These are phyloP conservation scores for Carex littledalei DNA, from an alignment of 176 grass and related monocot genomes.

Conservation along the genomic window DNA sequence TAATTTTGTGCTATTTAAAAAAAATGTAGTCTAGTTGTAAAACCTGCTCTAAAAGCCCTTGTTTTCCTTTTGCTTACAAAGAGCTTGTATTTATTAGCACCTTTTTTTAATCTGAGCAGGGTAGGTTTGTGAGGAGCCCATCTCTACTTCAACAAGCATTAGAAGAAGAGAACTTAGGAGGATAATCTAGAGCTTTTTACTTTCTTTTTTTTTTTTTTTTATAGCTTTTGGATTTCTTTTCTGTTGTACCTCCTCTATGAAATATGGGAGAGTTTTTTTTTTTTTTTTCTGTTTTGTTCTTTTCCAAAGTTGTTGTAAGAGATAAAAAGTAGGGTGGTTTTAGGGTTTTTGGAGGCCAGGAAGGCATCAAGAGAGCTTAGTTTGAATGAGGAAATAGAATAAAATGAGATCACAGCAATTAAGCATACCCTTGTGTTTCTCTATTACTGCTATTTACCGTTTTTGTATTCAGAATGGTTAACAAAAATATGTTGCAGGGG, in stretches of 20 bases:
- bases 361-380: slow-evolving; percentile 24
- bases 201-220: background rate
- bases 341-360: slow-evolving; percentile 20
- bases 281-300: background rate
- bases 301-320: slow-evolving; percentile 13
- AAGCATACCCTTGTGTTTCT: background rate
- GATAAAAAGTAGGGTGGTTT: slow-evolving; percentile 5
- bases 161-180: slow-evolving; percentile 73
- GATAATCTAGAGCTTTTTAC: slow-evolving; percentile 31
- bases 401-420: slow-evolving; percentile 23
- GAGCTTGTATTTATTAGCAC: slow-evolving; percentile 16
- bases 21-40: background rate
- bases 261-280: slow-evolving; percentile 12
- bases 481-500: background rate
- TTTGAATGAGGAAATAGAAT: slow-evolving; percentile 21
- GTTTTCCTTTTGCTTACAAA: background rate
- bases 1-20: slow-evolving; percentile 15
- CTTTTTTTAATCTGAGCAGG: slow-evolving; percentile 41
- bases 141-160: slow-evolving; percentile 78
- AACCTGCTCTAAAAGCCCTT: background rate
- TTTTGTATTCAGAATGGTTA: background rate
- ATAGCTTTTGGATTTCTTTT: slow-evolving; percentile 43
- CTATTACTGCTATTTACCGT: background rate
- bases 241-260: slow-evolving; percentile 5
- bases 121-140: slow-evolving; percentile 94